These are phyloP conservation scores for Bassia scoparia DNA, from an alignment of 148 eudicot species.

Conservation along the genomic window DNA sequence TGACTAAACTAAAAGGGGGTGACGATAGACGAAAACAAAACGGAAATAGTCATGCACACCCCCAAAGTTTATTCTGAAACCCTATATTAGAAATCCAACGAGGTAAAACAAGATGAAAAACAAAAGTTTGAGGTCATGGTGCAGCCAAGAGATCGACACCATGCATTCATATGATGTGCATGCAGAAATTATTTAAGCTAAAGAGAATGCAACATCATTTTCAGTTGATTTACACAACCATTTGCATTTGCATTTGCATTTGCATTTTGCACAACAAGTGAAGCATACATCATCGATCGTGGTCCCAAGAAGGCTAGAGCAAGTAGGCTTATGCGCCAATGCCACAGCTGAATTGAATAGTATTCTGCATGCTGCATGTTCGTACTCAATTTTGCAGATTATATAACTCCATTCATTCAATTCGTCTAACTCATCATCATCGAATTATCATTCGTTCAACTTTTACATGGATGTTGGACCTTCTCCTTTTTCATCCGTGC, in stretches of 20 bases:
- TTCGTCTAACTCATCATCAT: neutral
- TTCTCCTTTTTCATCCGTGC: no score
- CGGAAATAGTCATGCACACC: no score
- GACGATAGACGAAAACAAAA: no score
- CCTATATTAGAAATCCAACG: neutral
- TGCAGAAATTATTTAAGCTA: neutral
- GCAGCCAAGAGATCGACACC: neutral
- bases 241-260: no score
- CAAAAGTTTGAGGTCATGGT: neutral
- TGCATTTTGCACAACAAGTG: neutral
- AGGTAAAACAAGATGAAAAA: no score
- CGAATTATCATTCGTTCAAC: neutral
- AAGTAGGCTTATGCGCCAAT: neutral
- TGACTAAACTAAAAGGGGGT: no score
- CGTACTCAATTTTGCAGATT: slow-evolving; percentile 5
- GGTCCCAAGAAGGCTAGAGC: neutral
- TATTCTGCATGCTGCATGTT: no score
- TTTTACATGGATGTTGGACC: neutral
- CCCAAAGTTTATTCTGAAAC: no score
- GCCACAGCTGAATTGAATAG: slow-evolving; percentile 1
- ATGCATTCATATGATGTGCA: neutral
- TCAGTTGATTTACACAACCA: slow-evolving; percentile 15
- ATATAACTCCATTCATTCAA: neutral
- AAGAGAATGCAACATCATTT: slow-evolving; percentile 12
- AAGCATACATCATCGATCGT: neutral